Evolutionary conservation across 225 moss, liverwort and hornwort genomes (phyloP), one percentile per base, ranked within the genome.

Genomic region (Sphagnum tenellum): DNA sequence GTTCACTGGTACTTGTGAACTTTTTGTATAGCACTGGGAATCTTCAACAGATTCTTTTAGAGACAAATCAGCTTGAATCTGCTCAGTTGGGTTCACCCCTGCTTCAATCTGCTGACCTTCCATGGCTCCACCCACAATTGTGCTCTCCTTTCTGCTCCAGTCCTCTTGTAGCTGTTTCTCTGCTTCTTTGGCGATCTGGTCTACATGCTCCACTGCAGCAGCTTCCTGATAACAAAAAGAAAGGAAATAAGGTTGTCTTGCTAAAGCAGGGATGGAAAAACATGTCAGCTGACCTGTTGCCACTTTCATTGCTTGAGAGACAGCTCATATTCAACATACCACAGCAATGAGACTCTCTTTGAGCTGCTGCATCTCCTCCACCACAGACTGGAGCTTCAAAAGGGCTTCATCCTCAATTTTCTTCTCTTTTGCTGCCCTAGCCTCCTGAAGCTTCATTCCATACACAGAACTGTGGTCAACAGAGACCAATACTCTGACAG

Each of bases 261-360:
- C 29, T 29, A 29, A 0, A 29, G 29, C 29, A 29, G 29, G 29
- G 29, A 29, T 29, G 29, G 29, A 29, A 29, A 29, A 29, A 29
- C 29, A 29, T 29, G 29, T 29, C 29, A 29, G 29, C 29, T 29
- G 29, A 29, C 52, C 52, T 52, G 9, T 9, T 52, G 7, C 6
- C 52, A 52, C 9, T 9, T 2, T 61, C 9, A 46, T 8, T 2
- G 11, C 9, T 9, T 61, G 52, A 52, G 9, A 52, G 52, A 52
- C 5, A 45, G 44, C 9, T 46, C 11, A 61, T 10, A 44, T 10
- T 46, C 61, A 8, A 3, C 29, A 49, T 76, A 85, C 84, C 81
- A 78, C 81, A 58, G 84, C 81, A 60, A 67, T 74, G 64, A 85
- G 71, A 75, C 78, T 81, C 44, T 81, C 78, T 66, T 78, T 76